Evolutionary conservation across 2,329 filamentous ascomycete species (phyloP).

Genomic region (Aspergillus melleus): DNA sequence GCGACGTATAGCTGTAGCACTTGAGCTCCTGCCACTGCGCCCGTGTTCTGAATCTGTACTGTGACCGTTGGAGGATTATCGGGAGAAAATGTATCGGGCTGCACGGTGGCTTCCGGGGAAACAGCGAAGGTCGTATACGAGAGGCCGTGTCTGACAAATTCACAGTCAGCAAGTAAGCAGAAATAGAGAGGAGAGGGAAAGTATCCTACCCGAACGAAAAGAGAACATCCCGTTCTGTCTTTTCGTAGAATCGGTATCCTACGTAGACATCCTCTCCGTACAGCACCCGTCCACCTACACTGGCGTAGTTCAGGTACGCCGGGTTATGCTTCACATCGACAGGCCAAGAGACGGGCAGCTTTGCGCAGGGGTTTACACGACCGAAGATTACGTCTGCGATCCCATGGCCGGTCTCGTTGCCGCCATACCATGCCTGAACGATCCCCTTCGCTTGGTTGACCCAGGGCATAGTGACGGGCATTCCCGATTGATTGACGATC

Average conservation of each 20-base stretch:
- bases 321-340: slow-evolving; percentile 66
- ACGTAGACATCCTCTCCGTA: slow-evolving; percentile 79
- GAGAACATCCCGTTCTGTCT: slow-evolving; percentile 59
- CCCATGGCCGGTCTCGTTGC: slow-evolving; percentile 78
- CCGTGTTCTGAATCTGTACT: slow-evolving; percentile 51
- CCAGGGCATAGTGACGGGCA: slow-evolving; percentile 57
- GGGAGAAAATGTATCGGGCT: slow-evolving; percentile 34
- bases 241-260: slow-evolving; percentile 78
- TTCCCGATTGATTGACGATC: slow-evolving; percentile 74
- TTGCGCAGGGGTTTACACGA: slow-evolving; percentile 69
- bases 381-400: slow-evolving; percentile 75
- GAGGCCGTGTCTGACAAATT: slow-evolving; percentile 59
- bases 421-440: slow-evolving; percentile 77
- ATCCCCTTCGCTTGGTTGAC: slow-evolving; percentile 51
- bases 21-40: slow-evolving; percentile 51
- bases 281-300: slow-evolving; percentile 67
- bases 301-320: slow-evolving; percentile 69
- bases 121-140: slow-evolving; percentile 69
- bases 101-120: slow-evolving; percentile 39
- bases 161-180: neutral
- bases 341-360: slow-evolving; percentile 72
- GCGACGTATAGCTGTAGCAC: slow-evolving; percentile 52
- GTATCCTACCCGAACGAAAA: slow-evolving; percentile 64
- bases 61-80: slow-evolving; percentile 47
- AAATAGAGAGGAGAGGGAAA: neutral